Percentiles rank a stretch among this genome's conserved stretches.
Conservation (phyloP, 495 filamentous ascomycete genomes). For the Penicillium flavigenum region DNA sequence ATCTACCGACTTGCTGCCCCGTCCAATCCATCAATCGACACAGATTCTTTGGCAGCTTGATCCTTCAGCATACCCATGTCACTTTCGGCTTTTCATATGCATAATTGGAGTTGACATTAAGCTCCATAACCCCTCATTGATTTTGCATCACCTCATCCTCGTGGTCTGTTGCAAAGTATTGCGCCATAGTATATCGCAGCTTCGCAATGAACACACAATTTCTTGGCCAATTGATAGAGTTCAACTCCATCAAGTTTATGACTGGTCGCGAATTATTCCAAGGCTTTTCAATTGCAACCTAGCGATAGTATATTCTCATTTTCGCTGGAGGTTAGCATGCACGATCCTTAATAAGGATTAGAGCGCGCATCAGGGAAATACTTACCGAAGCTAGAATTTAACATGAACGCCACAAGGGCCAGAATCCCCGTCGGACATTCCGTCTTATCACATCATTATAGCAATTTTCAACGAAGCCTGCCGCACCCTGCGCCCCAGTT, state of each 20-base stretch:
- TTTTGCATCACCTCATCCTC: slow-evolving; percentile 5
- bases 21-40: not conserved
- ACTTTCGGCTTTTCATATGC: not conserved
- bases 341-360: not conserved
- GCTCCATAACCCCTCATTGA: not conserved
- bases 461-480: not conserved
- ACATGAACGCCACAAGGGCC: not conserved
- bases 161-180: slow-evolving; percentile 8
- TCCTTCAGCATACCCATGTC: not conserved
- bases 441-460: slow-evolving; percentile 7
- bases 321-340: not conserved
- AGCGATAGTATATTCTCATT: not conserved
- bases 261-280: not conserved
- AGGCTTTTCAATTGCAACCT: not conserved
- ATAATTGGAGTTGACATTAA: not conserved
- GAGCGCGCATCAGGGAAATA: not conserved
- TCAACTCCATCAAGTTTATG: not conserved
- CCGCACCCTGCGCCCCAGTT: not conserved
- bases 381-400: not conserved
- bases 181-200: not conserved
- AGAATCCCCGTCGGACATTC: not conserved
- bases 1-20: not conserved
- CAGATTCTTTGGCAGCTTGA: not conserved
- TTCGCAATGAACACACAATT: not conserved
- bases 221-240: not conserved